Evolutionary conservation across 2,329 filamentous ascomycete genomes (phyloP).

Genomic region (Paraphaeosphaeria minitans): DNA sequence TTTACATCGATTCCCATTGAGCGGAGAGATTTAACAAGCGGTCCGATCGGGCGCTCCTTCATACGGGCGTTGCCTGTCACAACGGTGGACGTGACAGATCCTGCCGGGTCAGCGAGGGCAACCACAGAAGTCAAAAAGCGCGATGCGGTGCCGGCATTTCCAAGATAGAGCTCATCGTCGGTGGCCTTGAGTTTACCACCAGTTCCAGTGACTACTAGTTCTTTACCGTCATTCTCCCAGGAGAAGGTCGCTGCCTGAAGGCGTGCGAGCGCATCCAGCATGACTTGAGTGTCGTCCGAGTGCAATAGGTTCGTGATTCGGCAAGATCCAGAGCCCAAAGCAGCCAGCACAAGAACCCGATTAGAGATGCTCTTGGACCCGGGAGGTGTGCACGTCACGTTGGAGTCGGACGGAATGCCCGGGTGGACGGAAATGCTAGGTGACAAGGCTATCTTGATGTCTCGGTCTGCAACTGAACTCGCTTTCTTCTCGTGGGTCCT

Average conservation of each 20-base stretch:
- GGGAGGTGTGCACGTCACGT: conserved; percentile 81
- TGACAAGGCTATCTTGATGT: conserved; percentile 83
- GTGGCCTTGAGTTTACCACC: conserved; percentile 84
- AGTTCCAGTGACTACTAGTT: conserved; percentile 85
- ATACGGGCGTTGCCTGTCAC: conserved; percentile 94
- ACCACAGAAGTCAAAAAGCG: conserved; percentile 93
- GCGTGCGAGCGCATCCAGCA: conserved; percentile 88
- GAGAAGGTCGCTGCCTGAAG: conserved; percentile 86
- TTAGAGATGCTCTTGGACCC: conserved; percentile 99
- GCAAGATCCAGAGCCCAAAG: conserved; percentile 83
- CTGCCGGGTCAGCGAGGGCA: conserved; percentile 74
- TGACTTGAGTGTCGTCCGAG: conserved; percentile 96
- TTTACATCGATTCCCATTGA: conserved; percentile 86
- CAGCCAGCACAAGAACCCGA: conserved; percentile 89
- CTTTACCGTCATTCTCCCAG: conserved; percentile 94
- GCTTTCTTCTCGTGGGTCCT: conserved; percentile 85
- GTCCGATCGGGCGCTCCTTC: conserved; percentile 93
- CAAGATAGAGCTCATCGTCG: conserved; percentile 80
- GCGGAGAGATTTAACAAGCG: conserved; percentile 86
- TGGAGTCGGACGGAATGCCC: conserved; percentile 68
- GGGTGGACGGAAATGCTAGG: conserved; percentile 76
- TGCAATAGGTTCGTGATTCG: conserved; percentile 91
- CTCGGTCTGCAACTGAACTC: conserved; percentile 83
- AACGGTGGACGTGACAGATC: conserved; percentile 69
- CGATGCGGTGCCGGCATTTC: conserved; percentile 95